These are phyloP conservation scores for Linnemannia hyalina DNA, from an alignment of 192 early-diverging fungal species.

Conservation along the genomic window DNA sequence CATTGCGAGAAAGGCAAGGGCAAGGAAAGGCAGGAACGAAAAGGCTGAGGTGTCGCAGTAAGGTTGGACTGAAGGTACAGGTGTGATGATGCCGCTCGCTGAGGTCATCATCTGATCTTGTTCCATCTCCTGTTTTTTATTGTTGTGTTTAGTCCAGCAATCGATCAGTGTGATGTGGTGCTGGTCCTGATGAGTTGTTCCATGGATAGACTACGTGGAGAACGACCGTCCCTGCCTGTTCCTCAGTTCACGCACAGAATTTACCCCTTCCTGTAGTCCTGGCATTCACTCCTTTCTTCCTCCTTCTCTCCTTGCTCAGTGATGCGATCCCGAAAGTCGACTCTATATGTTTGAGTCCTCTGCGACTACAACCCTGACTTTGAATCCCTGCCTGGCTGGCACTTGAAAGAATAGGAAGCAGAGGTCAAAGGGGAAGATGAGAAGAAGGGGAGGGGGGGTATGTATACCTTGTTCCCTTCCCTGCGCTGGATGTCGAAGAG, in stretches of 20 bases:
- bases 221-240: too few species aligned
- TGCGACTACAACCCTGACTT: neutral
- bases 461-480: constrained; percentile 67
- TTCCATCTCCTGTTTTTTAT: neutral
- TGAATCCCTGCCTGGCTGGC: neutral
- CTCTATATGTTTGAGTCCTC: neutral
- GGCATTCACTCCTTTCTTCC: neutral
- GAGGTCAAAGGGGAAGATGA: neutral
- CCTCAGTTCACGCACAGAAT: neutral
- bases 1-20: neutral
- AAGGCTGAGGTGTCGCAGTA: neutral
- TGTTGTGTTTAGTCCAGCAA: neutral
- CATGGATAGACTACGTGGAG: too few species aligned
- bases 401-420: neutral
- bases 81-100: neutral
- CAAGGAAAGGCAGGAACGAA: neutral
- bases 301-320: neutral
- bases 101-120: neutral
- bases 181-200: neutral
- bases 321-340: neutral
- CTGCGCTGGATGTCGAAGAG: constrained; percentile 71
- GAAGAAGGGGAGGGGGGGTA: neutral
- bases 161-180: neutral
- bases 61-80: too few species aligned
- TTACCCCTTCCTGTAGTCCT: neutral